Evolutionary conservation across 306 rosid species (phyloP), one percentile per base, ranked within the genome.

Genomic region (Vigna nakashimae): DNA sequence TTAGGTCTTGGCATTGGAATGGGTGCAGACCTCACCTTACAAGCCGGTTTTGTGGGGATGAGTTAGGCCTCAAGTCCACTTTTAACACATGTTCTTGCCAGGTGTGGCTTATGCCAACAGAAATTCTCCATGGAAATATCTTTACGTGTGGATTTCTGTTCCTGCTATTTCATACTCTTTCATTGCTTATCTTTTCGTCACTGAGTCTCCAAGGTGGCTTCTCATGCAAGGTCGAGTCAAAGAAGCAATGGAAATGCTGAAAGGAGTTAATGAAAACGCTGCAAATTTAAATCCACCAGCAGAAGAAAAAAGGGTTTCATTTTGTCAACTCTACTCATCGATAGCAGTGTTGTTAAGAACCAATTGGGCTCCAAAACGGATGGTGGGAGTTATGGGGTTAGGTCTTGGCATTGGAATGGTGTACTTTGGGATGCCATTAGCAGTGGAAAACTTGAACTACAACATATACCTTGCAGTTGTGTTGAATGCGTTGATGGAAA

Each of bases 401-500:
- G 83, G 76, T 36, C 22, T 81, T 40, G 86, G 88, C 3, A 51
- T 76, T 79, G 90, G 88, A 62, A 76, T 87, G 82, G 86, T 84
- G 22, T 84, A 84, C 45, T 87, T 69, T 67, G 86, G 88, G 6
- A 87, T 84, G 86, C 87, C 87, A 34, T 11, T 84, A 1, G 86
- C 83, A 1, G 82, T 87, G 20, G 88, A 88, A 10, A 87, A 79
- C 52, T 75, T 87, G 49, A 78, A 80, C 1, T 84, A 81, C 24
- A 65, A 87, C 16, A 78, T 82, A 22, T 87, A 87, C 75, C 62
- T 84, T 2, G 78, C 78, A 9, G 90, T 70, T 11, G 49, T 68
- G 55, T 66, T 81, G 15, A 87, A 84, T 66, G 90, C 80, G 1
- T 84, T 75, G 18, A 71, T 79, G 76, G 87, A 84, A 51, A 71